Conservation (phyloP, 176 grass and related monocot species). For the Musa itinerans region DNA sequence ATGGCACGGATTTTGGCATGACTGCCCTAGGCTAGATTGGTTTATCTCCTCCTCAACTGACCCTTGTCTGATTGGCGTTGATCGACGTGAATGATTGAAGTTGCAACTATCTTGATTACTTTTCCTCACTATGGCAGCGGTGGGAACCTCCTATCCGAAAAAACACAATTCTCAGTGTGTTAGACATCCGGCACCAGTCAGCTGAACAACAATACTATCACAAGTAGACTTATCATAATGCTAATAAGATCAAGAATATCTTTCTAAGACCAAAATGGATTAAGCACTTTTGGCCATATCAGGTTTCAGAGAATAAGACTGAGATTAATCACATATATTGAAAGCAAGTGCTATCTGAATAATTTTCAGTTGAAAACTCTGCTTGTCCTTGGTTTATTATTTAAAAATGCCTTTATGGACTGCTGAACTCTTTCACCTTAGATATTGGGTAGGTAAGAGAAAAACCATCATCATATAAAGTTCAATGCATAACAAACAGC, state of each 20-base stretch:
- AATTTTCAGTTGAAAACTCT: background rate
- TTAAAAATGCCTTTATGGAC: background rate
- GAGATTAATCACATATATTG: background rate
- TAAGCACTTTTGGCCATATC: background rate
- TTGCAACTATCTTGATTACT: constrained; percentile 16
- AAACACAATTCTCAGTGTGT: background rate
- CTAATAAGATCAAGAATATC: background rate
- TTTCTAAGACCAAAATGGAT: background rate
- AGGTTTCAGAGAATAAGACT: background rate
- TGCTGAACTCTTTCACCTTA: no score
- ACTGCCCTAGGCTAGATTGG: constrained; percentile 6
- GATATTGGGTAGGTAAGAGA: background rate
- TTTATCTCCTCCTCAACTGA: constrained; percentile 20
- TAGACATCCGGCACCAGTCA: background rate
- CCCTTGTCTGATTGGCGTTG: constrained; percentile 22
- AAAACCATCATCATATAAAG: background rate
- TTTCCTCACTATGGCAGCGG: constrained; percentile 15
- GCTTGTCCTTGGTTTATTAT: background rate
- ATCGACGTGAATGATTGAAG: constrained; percentile 9
- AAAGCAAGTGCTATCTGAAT: background rate
- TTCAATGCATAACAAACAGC: background rate
- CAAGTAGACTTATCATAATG: background rate
- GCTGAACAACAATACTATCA: background rate
- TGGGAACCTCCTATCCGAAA: constrained; percentile 31
- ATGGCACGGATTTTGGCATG: constrained; percentile 16